phyloP scores from a whole-genome alignment of 352 stramenopile species.

The Globisporangium takayamanum region DNA sequence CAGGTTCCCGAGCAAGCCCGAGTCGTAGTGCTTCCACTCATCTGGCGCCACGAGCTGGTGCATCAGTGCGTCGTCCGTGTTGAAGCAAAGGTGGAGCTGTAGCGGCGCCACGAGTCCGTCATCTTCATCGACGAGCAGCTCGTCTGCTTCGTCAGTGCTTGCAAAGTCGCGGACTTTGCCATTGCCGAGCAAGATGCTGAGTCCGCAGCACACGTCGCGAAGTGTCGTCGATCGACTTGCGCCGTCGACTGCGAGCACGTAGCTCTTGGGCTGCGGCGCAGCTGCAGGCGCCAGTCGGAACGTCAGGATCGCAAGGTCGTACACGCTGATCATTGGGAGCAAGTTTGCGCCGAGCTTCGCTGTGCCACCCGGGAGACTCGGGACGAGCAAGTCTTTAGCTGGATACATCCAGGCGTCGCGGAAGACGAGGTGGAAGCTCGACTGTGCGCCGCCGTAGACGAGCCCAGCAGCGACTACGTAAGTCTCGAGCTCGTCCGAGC shows the following conservation, averaged over 20 bases:
- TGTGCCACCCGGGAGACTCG: constrained; percentile 34
- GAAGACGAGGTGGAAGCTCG: constrained; percentile 55
- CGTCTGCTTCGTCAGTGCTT: constrained; percentile 41
- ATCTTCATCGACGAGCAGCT: constrained; percentile 51
- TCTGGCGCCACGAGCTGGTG: constrained; percentile 47
- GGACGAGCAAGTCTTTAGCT: constrained; percentile 43
- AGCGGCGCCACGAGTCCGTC: constrained; percentile 48
- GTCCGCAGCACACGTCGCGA: constrained; percentile 50
- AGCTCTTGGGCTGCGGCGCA: constrained; percentile 35
- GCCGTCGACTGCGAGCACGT: constrained; percentile 63
- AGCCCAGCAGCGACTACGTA: constrained; percentile 68
- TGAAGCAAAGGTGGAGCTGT: constrained; percentile 71
- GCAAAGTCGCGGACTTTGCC: constrained; percentile 34
- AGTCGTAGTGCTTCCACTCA: constrained; percentile 62
- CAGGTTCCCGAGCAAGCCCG: constrained; percentile 57
- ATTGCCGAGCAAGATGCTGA: constrained; percentile 55
- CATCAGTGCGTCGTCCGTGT: constrained; percentile 41
- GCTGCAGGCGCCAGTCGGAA: constrained; percentile 34
- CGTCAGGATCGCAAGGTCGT: constrained; percentile 59
- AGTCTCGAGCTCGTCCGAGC: constrained; percentile 57
- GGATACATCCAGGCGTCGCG: constrained; percentile 71
- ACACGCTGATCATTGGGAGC: constrained; percentile 81
- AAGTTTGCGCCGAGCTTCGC: constrained; percentile 45
- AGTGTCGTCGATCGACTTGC: constrained; percentile 44
- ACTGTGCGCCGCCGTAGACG: constrained; percentile 74